Evolutionary conservation across 257 asterid species (phyloP), one percentile per base, ranked within the genome.

Genomic region (Echium plantagineum): DNA sequence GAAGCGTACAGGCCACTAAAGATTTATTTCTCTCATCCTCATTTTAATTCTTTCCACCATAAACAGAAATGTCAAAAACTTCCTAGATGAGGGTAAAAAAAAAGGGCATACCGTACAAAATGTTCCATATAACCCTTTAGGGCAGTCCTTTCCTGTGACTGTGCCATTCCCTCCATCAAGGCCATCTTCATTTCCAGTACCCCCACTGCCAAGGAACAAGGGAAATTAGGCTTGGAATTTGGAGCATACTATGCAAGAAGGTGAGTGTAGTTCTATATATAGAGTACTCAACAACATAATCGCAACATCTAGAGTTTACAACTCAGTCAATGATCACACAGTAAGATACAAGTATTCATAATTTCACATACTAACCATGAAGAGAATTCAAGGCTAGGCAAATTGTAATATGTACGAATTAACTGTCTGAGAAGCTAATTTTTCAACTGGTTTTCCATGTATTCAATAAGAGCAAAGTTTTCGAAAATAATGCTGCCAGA

Each of bases 71-170:
- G 48, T 38, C 9, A 9, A 58, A 32, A 59, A 3, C 66, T 57
- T 58, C 56, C 13, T 38, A 66, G 20, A 53, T 20, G 18, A 55
- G 60, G 59, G 26, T 13, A 62, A 48, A 63, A 42, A 66, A 60
- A 55, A 64, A 59, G 63, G 75, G 69, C 84, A 75, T 89, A 89
- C 97, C 82, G 74, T 79, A 72, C 97, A 89, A 73, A 86, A 89
- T 75, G 93, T 86, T 78, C 95, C 93, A 74, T 75, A 84, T 76
- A 89, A 78, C 75, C 97, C 97, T 80, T 78, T 77, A 64, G 97
- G 97, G 83, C 97, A 89, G 77, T 73, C 75, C 83, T 82, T 86
- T 65, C 97, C 97, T 1, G 94, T 89, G 69, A 89, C 67, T 57
- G 97, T 84, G 66, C 97, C 97, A 72, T 75, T 78, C 73, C 84